Base-by-base conservation (phyloP, 192 early-diverging fungal genomes). In the Entomortierella parvispora region DNA sequence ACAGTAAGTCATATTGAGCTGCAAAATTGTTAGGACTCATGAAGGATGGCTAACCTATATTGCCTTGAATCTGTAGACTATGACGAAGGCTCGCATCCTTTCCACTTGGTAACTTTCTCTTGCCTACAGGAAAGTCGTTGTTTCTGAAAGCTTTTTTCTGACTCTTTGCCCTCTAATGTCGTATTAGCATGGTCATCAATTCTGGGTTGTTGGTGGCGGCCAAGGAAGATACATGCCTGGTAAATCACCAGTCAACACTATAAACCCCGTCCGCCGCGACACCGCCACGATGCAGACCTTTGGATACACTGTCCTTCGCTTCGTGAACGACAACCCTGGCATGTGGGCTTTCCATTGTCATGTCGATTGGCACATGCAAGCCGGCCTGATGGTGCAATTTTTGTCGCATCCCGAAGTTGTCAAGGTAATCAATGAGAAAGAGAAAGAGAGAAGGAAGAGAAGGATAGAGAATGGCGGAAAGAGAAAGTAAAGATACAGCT, bases 341-440 rank as follows among this genome's bases (percentile, higher is more conserved):
- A 29, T 70, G 28, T 77, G 74, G 74, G 40, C 45, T n/a, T 52
- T 77, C 18, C 74, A 77, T 64, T 77, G 74, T 28, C 74, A 77
- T 32, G 69, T 77, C 22, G 61, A 79, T 25, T 51, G 81, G 23
- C 82, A 83, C 23, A 62, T 83, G 62, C 58, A 64, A 23, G 49
- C 54, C 25, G 76, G 76, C 25, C 60, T 79, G 20, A 32, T 54
- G n/a, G 22, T 60, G 4, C 56, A 65, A 46, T 49, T 79, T n/a
- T 9, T 62, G 18, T 49, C 47, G 9, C 43, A 44, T 11, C 43
- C 43, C 17, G 43, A 44, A 11, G 43, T 17, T 44, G 17, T 44
- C 43, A 8, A 44, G 43, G 43, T 44, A 44, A 44, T 11, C 8
- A 44, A 44, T 11, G 17, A 44, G 17, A 44, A 17, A 44, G 17